These are phyloP conservation scores for Paramyrothecium sp. DNA, from an alignment of 2,329 filamentous ascomycete genomes.

Conservation along the genomic window DNA sequence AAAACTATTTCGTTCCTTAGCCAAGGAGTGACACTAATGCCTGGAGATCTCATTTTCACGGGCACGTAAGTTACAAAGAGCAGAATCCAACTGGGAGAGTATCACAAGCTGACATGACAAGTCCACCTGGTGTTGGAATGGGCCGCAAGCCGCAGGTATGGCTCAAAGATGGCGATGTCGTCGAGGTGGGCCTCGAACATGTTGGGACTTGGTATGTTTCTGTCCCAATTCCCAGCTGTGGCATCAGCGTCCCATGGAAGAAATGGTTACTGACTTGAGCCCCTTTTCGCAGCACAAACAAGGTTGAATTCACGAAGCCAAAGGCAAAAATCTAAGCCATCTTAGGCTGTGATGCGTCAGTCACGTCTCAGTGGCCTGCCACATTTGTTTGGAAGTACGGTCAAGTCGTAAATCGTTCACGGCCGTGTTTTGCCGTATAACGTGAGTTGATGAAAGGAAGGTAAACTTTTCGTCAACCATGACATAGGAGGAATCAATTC, in stretches of 20 bases:
- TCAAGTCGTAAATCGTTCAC: no score
- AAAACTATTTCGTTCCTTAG: conserved; percentile 60
- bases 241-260: background rate
- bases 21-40: conserved; percentile 60
- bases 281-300: conserved; percentile 22
- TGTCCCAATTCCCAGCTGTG: background rate
- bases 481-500: no score
- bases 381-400: no score
- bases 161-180: conserved; percentile 68
- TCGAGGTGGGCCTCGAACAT: conserved; percentile 65
- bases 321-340: conserved; percentile 25
- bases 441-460: no score
- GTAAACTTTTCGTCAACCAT: no score
- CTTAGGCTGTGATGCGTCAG: no score
- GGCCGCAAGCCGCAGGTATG: conserved; percentile 65
- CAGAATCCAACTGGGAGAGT: background rate
- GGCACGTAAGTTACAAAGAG: conserved; percentile 48
- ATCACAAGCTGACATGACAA: conserved; percentile 20
- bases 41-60: conserved; percentile 66
- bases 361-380: no score
- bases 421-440: no score
- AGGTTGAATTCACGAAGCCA: conserved; percentile 24
- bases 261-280: background rate
- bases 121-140: conserved; percentile 69
- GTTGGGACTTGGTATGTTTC: conserved; percentile 54